A percentile compares a stretch with the other conserved stretches of the same genome.
phyloP scores from a whole-genome alignment of 352 stramenopile genomes.

The Phytophthora sansomeana region DNA sequence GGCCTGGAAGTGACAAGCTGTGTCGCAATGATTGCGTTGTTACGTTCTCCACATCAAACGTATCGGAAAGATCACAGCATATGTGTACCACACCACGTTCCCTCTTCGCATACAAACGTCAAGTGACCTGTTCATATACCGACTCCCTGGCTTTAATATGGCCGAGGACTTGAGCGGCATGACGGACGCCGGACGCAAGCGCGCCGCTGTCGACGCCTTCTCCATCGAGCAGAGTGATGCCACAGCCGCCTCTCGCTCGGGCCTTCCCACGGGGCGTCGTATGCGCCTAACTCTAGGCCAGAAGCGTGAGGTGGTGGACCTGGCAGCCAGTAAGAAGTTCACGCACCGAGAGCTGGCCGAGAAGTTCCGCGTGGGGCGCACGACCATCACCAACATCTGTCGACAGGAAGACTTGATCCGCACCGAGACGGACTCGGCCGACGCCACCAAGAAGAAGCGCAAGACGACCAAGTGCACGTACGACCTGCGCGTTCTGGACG shows the following conservation, averaged over 20 bases:
- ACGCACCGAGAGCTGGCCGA: conserved; percentile 85
- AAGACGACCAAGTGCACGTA: conserved; percentile 90
- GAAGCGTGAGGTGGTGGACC: conserved; percentile 87
- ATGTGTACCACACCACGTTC: background rate
- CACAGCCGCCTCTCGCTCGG: conserved; percentile 2
- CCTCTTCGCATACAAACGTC: conserved; percentile 6
- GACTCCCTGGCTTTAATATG: conserved; percentile 35
- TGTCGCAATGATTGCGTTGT: background rate
- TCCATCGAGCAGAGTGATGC: conserved; percentile 23
- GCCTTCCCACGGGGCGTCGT: conserved; percentile 44
- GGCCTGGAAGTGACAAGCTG: conserved; percentile 3
- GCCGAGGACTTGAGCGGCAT: conserved; percentile 25
- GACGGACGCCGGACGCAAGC: conserved; percentile 15
- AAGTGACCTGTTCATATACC: conserved; percentile 10
- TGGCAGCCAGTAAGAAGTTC: conserved; percentile 87
- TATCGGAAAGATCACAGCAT: background rate
- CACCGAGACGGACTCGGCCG: conserved; percentile 86
- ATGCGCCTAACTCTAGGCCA: conserved; percentile 85
- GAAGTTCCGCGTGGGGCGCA: conserved; percentile 83
- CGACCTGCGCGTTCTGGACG: conserved; percentile 81
- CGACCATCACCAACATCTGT: conserved; percentile 90
- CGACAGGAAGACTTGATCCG: conserved; percentile 84
- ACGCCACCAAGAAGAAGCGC: conserved; percentile 86
- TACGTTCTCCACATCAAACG: background rate
- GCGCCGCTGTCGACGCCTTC: background rate